Base-by-base conservation (phyloP, 495 filamentous ascomycete species). In the Sabuloglossum arenarium region DNA sequence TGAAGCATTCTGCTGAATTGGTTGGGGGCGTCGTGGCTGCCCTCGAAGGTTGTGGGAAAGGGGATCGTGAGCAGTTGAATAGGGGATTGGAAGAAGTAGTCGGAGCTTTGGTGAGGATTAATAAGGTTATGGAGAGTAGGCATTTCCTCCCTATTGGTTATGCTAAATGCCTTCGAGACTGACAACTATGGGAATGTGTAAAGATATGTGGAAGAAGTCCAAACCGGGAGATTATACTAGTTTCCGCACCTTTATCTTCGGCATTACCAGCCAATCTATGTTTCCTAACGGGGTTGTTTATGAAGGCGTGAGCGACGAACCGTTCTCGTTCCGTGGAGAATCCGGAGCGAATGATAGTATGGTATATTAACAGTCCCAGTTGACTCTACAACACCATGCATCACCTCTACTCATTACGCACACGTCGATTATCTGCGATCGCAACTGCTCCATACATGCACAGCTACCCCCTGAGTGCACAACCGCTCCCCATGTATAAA, bases 181-280 rank as follows among this genome's bases (percentile, higher is more conserved):
- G 21, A 45, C 21, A 24, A 27, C 45, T 3, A 56, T 45, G 24
- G 5, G 57, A 46, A 12, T 24, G 49, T 14, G 5, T 12, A 34
- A 54, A 82, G 79, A 75, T 25, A 94, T 94, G 88, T 95, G 88
- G 88, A 71, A 70, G 34, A 82, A 85, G 62, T 86, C 82, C 53
- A 85, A 82, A 62, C 87, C 88, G 12, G 65, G 70, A 3, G 76
- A 84, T 50, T 94, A 94, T 67, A 81, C 79, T 31, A 80, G 74
- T 52, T 95, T 91, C 75, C 80, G 88, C 11, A 89, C 88, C 31
- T 95, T 95, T 69, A 94, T 95, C 67, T 94, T 93, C 61, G 88
- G 88, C 52, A 93, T 95, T 61, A 86, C 81, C 1, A 80, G 75
- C 6, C 88, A 94, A 66, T 79, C 76, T 47, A 94, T 95, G 88